Evolutionary conservation across 352 stramenopile genomes (phyloP).

Genomic region (Globisporangium uncinulatum): DNA sequence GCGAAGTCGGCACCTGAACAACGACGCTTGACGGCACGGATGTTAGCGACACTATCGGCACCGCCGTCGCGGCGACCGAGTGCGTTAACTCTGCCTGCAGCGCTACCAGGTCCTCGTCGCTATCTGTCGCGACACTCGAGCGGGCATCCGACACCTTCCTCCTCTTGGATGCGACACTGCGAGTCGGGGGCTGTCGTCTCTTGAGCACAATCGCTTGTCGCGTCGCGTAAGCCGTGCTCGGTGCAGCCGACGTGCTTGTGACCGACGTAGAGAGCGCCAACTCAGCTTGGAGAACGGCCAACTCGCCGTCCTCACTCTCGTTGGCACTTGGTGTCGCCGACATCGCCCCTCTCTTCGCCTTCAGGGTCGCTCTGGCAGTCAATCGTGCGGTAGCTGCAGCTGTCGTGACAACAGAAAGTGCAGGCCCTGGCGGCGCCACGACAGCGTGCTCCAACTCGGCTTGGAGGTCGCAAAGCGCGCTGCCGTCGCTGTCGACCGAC

Average conservation of each 20-base stretch:
- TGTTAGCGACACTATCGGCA: not conserved
- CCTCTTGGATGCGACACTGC: not conserved
- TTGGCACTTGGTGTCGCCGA: not conserved
- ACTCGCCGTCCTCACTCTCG: constrained; percentile 3
- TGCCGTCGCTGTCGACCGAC: constrained; percentile 3
- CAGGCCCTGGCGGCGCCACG: not conserved
- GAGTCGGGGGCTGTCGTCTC: not conserved
- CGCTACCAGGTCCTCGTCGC: constrained; percentile 22
- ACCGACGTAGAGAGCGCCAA: constrained; percentile 1
- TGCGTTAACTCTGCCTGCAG: constrained; percentile 25
- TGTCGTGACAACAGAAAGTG: not conserved
- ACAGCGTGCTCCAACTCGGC: constrained; percentile 4
- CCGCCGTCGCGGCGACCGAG: not conserved
- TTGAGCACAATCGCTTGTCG: no score
- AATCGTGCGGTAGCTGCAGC: not conserved
- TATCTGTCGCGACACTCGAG: constrained; percentile 18
- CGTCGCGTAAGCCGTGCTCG: not conserved
- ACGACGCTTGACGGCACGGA: not conserved
- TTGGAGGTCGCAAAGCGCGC: constrained; percentile 4
- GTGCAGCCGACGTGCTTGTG: constrained; percentile 6
- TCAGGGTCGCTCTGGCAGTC: not conserved
- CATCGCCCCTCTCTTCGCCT: not conserved
- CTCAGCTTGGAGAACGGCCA: constrained; percentile 5
- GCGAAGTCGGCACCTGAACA: not conserved
- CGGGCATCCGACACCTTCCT: constrained; percentile 9